Evolutionary conservation across 225 moss, liverwort and hornwort genomes (phyloP), one percentile per base, ranked within the genome.

Genomic region (Neckera pumila): DNA sequence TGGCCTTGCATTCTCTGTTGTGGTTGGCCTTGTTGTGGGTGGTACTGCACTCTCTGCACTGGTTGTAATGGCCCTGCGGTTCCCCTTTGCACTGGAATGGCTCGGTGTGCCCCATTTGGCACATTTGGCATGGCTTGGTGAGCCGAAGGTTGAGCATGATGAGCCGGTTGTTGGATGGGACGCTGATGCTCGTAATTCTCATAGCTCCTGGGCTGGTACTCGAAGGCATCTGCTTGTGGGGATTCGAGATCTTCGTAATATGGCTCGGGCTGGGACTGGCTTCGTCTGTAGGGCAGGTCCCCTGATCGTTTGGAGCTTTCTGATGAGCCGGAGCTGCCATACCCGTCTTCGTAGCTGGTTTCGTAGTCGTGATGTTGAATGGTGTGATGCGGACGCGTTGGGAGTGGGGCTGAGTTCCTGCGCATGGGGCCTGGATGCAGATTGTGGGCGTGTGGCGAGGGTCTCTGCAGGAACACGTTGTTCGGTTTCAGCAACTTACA

Each of bases 311-410:
- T 59, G 16, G 91, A 91, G 86, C 82, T 63, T 26, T 86, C 86
- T 45, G 88, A 86, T 15, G 89, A 89, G 62, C 83, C 78, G 14
- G 86, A 91, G 88, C 88, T 91, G 31, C 83, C 88, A 23, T 79
- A 78, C 43, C 86, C 91, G 33, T 86, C 91, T 56, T 87, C 87
- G 19, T 77, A 71, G 67, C 13, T n/a, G 61, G 36, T 43, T 85
- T 81, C 88, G 74, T 42, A 81, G 56, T 77, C n/a, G 15, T 77
- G n/a, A 34, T 9, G 77, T 56, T 34, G 77, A 25, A 25, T 54
- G 33, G 34, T 38, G 62, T 43, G 63, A 63, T 88, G 81, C 34
- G 63, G 79, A 28, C 38, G 65, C 49, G 70, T 47, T 18, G 83
- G 66, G 27, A 53, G 47, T 38, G 85, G 88, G 63, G 86, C 82